A percentile compares a stretch with the other conserved stretches of the same genome.
These are phyloP conservation scores for Trichoderma koningiopsis DNA, from an alignment of 2,329 filamentous ascomycete genomes.

Conservation along the genomic window DNA sequence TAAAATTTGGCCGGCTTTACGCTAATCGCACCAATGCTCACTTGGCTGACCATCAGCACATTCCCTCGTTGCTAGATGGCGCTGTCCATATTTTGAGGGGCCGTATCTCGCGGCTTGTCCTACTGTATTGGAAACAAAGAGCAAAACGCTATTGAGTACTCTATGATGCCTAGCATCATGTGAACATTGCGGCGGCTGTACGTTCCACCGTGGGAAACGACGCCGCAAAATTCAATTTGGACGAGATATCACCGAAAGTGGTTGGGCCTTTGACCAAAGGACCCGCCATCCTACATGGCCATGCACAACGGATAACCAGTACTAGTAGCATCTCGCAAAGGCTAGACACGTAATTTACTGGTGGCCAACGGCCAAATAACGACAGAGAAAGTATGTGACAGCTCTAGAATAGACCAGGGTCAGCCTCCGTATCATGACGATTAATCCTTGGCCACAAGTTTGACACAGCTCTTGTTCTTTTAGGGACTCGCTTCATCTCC, in stretches of 20 bases:
- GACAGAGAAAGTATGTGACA: slow-evolving; percentile 19
- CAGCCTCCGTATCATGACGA: background rate
- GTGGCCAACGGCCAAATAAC: slow-evolving; percentile 21
- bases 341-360: slow-evolving; percentile 22
- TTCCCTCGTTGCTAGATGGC: background rate
- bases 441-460: background rate
- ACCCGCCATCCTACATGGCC: slow-evolving; percentile 15
- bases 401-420: slow-evolving; percentile 18
- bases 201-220: background rate
- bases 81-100: background rate
- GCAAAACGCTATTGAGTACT: background rate
- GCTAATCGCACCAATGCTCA: slow-evolving; percentile 20
- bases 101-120: background rate
- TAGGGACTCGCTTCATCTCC: slow-evolving; percentile 7
- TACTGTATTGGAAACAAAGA: background rate
- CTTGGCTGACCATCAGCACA: background rate
- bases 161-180: background rate
- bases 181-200: background rate
- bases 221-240: slow-evolving; percentile 1
- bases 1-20: background rate
- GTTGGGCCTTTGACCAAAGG: slow-evolving; percentile 12
- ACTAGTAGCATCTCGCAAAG: background rate
- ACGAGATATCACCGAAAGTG: slow-evolving; percentile 21
- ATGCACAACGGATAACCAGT: background rate
- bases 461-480: slow-evolving; percentile 9